Evolutionary conservation across 1,284 basidiomycete species (phyloP).

Genomic region (Cryptococcus sp.): DNA sequence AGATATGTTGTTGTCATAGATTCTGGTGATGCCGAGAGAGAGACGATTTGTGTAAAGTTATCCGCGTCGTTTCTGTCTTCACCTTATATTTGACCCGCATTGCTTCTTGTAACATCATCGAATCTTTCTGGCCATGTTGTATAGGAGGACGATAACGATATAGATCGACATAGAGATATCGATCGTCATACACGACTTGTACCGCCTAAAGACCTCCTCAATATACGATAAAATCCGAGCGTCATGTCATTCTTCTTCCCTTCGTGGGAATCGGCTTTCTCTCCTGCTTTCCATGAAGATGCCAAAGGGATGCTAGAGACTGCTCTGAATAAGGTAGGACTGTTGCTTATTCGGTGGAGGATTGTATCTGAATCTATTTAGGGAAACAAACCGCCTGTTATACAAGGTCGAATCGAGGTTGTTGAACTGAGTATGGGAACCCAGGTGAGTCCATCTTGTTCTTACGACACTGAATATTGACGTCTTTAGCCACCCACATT

Average conservation of each 20-base stretch:
- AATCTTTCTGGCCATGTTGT: too few species aligned
- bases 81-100: too few species aligned
- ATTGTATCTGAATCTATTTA: conserved; percentile 5
- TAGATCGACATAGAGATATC: too few species aligned
- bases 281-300: conserved; percentile 87
- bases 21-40: too few species aligned
- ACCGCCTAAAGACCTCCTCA: too few species aligned
- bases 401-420: conserved; percentile 95
- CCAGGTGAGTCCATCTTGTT: conserved; percentile 58
- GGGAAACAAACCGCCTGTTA: conserved; percentile 94
- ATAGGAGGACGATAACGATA: too few species aligned
- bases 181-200: too few species aligned
- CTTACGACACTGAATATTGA: background rate
- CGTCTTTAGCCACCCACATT: conserved; percentile 79
- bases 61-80: too few species aligned
- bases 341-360: background rate
- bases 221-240: background rate
- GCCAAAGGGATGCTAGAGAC: conserved; percentile 90
- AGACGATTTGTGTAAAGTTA: too few species aligned
- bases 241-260: conserved; percentile 94
- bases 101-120: too few species aligned
- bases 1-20: too few species aligned
- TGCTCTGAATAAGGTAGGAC: conserved; percentile 75
- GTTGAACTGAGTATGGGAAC: conserved; percentile 98
- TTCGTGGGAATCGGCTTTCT: conserved; percentile 84